phyloP scores from a whole-genome alignment of 306 rosid species.

The Malus fusca region DNA sequence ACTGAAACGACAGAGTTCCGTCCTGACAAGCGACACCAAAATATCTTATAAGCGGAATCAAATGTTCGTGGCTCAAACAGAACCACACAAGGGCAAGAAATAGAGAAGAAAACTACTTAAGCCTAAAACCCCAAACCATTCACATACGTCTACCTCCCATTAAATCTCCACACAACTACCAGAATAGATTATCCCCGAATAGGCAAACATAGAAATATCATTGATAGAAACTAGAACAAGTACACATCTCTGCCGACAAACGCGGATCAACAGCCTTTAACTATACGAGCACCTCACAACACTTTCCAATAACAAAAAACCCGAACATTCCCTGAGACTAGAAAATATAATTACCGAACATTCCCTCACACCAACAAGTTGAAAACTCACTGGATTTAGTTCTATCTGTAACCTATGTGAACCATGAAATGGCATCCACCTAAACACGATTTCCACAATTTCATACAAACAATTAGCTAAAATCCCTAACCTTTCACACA shows the following conservation, averaged over 20 bases:
- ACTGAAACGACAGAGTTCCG: constrained; percentile 83
- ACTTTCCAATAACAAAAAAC: background rate
- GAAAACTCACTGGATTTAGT: background rate
- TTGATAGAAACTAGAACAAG: background rate
- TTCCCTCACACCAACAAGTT: background rate
- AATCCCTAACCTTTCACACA: background rate
- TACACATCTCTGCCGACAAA: background rate
- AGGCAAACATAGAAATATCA: background rate
- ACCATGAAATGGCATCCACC: background rate
- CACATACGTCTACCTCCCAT: background rate
- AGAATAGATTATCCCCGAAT: no score
- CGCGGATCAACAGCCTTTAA: no score
- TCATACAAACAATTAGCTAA: background rate
- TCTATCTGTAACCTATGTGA: background rate
- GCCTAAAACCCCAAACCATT: background rate
- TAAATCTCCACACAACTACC: background rate
- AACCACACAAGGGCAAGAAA: background rate
- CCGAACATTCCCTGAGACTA: background rate
- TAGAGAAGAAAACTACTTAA: background rate
- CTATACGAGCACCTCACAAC: background rate
- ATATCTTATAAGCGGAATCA: background rate
- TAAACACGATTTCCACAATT: background rate
- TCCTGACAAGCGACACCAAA: constrained; percentile 35
- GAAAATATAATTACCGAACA: background rate
- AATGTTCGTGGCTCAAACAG: background rate